phyloP scores from a whole-genome alignment of 805 yeast species.

The Priceomyces melissophilus region DNA sequence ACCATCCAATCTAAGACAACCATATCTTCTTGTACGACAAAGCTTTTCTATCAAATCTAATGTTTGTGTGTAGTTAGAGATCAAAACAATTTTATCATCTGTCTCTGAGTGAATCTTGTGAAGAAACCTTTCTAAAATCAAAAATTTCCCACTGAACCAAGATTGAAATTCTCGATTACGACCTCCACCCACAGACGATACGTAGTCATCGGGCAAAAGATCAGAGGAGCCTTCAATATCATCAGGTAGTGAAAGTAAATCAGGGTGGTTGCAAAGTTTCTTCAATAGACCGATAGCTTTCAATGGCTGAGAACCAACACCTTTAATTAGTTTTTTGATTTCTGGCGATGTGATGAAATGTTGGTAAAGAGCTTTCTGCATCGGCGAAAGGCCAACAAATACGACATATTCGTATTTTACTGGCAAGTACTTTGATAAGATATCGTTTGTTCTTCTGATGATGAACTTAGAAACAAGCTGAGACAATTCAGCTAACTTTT shows the following conservation, averaged over 20 bases:
- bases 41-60: slow-evolving; percentile 83
- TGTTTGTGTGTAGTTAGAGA: slow-evolving; percentile 93
- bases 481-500: slow-evolving; percentile 66
- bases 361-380: slow-evolving; percentile 69
- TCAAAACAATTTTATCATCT: slow-evolving; percentile 90
- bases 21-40: slow-evolving; percentile 75
- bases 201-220: slow-evolving; percentile 74
- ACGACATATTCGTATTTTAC: slow-evolving; percentile 96
- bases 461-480: slow-evolving; percentile 82
- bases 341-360: slow-evolving; percentile 79
- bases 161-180: slow-evolving; percentile 72
- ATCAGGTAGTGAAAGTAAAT: slow-evolving; percentile 67
- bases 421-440: slow-evolving; percentile 88
- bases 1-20: slow-evolving; percentile 83
- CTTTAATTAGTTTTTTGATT: slow-evolving; percentile 61
- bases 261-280: slow-evolving; percentile 94
- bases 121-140: slow-evolving; percentile 80
- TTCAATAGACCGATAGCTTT: slow-evolving; percentile 86
- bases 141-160: slow-evolving; percentile 82
- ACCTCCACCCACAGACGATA: slow-evolving; percentile 43
- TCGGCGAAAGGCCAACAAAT: slow-evolving; percentile 78
- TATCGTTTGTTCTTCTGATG: slow-evolving; percentile 93
- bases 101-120: slow-evolving; percentile 74
- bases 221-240: slow-evolving; percentile 70
- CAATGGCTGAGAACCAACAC: slow-evolving; percentile 75